These are phyloP conservation scores for Pseudonitzschia pungens DNA, from an alignment of 108 stramenopile genomes.

Conservation along the genomic window DNA sequence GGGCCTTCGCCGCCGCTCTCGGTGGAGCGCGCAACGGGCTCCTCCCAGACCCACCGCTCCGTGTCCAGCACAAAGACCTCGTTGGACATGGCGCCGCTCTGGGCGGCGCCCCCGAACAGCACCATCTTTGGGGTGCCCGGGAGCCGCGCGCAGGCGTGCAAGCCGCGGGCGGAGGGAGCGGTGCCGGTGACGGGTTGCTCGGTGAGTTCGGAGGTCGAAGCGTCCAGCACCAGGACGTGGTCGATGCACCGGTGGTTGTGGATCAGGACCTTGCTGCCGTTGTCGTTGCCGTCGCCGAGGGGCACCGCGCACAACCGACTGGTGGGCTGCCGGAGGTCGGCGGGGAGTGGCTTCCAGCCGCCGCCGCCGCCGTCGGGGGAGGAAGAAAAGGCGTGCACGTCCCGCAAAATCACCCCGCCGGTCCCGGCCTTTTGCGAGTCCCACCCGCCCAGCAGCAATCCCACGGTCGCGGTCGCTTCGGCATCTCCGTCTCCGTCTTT, in stretches of 20 bases:
- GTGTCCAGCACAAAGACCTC: constrained; percentile 65
- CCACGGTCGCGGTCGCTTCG: neutral
- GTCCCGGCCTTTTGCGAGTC: constrained; percentile 65
- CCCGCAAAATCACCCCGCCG: constrained; percentile 63
- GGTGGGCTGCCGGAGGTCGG: constrained; percentile 55
- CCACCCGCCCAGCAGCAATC: constrained; percentile 68
- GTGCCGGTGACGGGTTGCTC: constrained; percentile 47
- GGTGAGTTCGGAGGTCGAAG: constrained; percentile 11
- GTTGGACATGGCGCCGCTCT: constrained; percentile 67
- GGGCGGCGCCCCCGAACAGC: constrained; percentile 68
- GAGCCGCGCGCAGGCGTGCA: constrained; percentile 54
- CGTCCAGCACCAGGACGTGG: constrained; percentile 53
- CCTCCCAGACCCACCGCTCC: constrained; percentile 62
- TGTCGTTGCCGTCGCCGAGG: constrained; percentile 15
- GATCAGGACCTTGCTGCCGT: constrained; percentile 28
- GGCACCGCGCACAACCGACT: constrained; percentile 67
- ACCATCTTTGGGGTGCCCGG: constrained; percentile 24
- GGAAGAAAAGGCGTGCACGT: constrained; percentile 35
- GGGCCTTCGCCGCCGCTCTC: neutral
- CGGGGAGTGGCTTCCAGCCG: constrained; percentile 13
- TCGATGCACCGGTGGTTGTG: constrained; percentile 77
- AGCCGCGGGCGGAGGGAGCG: constrained; percentile 54
- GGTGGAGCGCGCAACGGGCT: neutral
- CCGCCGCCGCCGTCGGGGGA: neutral
- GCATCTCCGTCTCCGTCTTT: neutral